Base-by-base conservation (phyloP, 176 grass and related monocot genomes). In the Tuctoria greenei region DNA sequence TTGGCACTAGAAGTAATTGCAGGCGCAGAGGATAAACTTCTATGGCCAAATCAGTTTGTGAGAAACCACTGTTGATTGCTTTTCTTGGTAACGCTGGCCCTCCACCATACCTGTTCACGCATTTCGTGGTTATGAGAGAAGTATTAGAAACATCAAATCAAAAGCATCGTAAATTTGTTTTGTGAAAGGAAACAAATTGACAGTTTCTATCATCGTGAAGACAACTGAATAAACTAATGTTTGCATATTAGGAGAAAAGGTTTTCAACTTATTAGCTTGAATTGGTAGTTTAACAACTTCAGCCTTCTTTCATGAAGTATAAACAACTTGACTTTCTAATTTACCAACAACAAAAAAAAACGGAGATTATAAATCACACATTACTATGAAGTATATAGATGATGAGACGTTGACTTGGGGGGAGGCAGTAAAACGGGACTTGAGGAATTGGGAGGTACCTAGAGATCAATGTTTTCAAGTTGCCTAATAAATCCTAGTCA, bases 11-110 rank as follows among this genome's bases (percentile, higher is more conserved):
- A 86, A 90, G 78, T 75, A 99, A 90, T 74, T 92, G 96, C 42
- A 99, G 89, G 14, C 96, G 92, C 67, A 99, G 67, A 75, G 96
- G 96, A 84, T 99, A 99, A 77, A 99, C 96, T 99, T 99, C 96
- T 79, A 99, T 95, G 37, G 92, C 85, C 77, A 99, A 86, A 86
- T 99, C 96, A 77, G 79, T 86, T 86, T 95, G 92, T 87, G 96
- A 99, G 38, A 99, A 84, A 58, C 96, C 96, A 83, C 79, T 92
- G 26, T 99, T 90, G 76, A 99, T 99, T 72, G 96, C 91, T 75
- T 88, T 99, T 86, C 96, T 88, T 77, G 89, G 92, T 78, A 99
- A 78, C 76, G 76, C 77, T 61, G 96, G 96, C 16, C 96, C 96
- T 64, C 96, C 96, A 67, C 96, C 92, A 55, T 99, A 99, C 96